Conservation (phyloP, 2,329 filamentous ascomycete species). For the Stachybotrys chlorohalonatus region DNA sequence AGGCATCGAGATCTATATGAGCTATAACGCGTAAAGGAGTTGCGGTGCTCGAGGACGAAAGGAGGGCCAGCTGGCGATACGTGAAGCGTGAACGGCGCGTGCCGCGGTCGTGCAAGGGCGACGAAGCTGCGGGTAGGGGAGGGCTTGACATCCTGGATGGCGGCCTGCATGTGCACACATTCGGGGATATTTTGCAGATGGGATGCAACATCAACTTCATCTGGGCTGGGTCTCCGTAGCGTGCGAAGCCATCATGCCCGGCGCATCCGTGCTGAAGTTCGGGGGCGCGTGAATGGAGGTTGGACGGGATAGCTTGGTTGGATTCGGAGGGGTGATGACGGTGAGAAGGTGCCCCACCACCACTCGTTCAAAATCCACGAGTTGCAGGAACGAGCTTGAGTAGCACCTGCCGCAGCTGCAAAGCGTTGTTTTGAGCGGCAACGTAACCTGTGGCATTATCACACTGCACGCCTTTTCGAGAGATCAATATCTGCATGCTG, state of each 20-base stretch:
- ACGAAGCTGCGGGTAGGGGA: constrained; percentile 13
- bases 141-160: constrained; percentile 12
- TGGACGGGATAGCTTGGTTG: too few species aligned
- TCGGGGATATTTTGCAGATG: not conserved
- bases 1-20: constrained; percentile 93
- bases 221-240: not conserved
- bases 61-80: constrained; percentile 69
- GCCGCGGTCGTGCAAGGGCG: constrained; percentile 13
- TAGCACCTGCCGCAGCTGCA: too few species aligned
- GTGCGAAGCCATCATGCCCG: not conserved
- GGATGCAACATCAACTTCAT: not conserved
- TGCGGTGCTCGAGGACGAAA: constrained; percentile 60
- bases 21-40: constrained; percentile 80
- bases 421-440: not conserved
- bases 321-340: too few species aligned
- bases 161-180: not conserved
- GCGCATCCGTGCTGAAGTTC: not conserved
- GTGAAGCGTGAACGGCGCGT: constrained; percentile 63
- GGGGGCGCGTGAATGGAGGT: not conserved
- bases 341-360: too few species aligned
- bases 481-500: not conserved
- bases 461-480: not conserved
- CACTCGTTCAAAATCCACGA: too few species aligned
- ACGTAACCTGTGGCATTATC: not conserved
- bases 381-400: too few species aligned